phyloP scores from a whole-genome alignment of 2,329 filamentous ascomycete species.

The Thermochaetoides dissita region DNA sequence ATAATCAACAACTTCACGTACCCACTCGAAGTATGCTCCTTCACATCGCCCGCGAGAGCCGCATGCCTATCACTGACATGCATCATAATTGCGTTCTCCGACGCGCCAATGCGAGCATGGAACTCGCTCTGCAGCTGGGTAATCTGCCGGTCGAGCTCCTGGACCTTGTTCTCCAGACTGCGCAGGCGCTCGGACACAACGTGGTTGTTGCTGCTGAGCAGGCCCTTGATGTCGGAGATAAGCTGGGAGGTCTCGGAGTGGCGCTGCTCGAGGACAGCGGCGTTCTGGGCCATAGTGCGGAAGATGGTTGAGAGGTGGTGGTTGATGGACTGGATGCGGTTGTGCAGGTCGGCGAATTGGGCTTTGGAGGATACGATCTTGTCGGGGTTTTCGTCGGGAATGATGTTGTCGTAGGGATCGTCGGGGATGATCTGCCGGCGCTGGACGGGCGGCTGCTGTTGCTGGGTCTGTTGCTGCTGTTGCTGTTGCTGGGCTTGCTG shows the following conservation, averaged over 20 bases:
- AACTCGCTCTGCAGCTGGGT: conserved; percentile 34
- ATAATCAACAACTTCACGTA: conserved; percentile 49
- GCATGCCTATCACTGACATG: conserved; percentile 34
- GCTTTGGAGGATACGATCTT: conserved; percentile 33
- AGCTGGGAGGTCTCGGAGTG: conserved; percentile 39
- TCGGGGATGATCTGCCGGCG: conserved; percentile 15
- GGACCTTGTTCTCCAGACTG: conserved; percentile 17
- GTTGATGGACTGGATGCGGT: conserved; percentile 60
- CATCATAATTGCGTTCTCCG: conserved; percentile 39
- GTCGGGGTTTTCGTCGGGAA: conserved; percentile 35
- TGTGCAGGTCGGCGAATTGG: conserved; percentile 76
- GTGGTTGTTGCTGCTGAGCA: conserved; percentile 25
- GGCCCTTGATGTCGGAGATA: conserved; percentile 31
- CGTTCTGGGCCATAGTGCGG: conserved; percentile 37
- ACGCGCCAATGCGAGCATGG: conserved; percentile 32
- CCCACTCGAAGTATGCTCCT: conserved; percentile 31
- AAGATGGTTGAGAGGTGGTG: conserved; percentile 54
- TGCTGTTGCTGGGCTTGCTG: conserved; percentile 19
- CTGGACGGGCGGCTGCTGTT: conserved; percentile 13
- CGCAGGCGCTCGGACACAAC: conserved; percentile 25
- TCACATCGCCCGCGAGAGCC: conserved; percentile 33
- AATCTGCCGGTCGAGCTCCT: conserved; percentile 14
- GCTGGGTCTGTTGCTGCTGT: conserved; percentile 13
- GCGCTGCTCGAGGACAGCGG: conserved; percentile 38
- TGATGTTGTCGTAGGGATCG: conserved; percentile 25